phyloP scores from a whole-genome alignment of 148 eudicot species.

The Rhododendron vialii region DNA sequence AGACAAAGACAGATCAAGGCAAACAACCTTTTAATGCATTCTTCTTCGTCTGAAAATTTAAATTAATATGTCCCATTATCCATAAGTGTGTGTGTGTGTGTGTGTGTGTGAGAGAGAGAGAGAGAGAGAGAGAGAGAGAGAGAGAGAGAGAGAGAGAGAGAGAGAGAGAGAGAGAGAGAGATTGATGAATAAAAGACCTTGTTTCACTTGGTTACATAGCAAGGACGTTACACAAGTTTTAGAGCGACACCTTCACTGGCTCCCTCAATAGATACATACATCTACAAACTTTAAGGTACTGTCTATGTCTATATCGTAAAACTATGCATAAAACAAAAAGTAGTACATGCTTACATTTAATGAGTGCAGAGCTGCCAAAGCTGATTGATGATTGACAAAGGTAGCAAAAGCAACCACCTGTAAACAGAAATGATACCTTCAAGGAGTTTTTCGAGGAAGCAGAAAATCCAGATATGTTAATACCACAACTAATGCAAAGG shows the following conservation, averaged over 20 bases:
- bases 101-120: background rate
- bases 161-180: too few species aligned
- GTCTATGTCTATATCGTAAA: background rate
- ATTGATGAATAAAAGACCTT: background rate
- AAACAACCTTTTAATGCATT: background rate
- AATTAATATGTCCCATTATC: background rate
- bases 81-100: background rate
- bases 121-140: background rate
- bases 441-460: background rate
- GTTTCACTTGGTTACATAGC: background rate
- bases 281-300: background rate
- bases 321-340: background rate
- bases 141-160: background rate
- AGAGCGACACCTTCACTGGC: background rate
- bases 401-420: slow-evolving; percentile 98
- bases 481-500: background rate
- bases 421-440: slow-evolving; percentile 11
- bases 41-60: background rate
- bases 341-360: slow-evolving; percentile 46
- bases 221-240: background rate
- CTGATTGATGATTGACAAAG: slow-evolving; percentile 77
- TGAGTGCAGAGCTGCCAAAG: slow-evolving; percentile 65
- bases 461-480: background rate
- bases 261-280: background rate
- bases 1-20: background rate